Percentiles rank a stretch among this genome's conserved stretches.
phyloP scores from a whole-genome alignment of 148 eudicot genomes.

The Cornus kousa region DNA sequence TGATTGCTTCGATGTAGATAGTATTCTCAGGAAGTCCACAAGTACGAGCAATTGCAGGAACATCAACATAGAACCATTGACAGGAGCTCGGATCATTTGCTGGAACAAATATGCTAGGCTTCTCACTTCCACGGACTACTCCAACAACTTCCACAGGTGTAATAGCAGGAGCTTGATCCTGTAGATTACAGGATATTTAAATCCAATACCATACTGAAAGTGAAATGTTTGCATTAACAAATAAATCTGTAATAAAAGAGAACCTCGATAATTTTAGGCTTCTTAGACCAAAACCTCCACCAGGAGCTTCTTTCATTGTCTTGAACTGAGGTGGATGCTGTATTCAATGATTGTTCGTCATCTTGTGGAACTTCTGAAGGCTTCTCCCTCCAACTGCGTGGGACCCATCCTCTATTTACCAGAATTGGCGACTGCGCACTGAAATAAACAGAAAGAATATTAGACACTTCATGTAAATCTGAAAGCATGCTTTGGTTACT shows the following conservation, averaged over 20 bases:
- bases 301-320: slow-evolving; percentile 39
- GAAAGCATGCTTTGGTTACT: not conserved
- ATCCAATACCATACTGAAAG: not conserved
- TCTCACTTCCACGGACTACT: slow-evolving; percentile 92
- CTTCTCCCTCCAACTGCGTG: slow-evolving; percentile 92
- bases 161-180: slow-evolving; percentile 54
- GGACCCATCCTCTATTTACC: slow-evolving; percentile 99
- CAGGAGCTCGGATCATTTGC: slow-evolving; percentile 69
- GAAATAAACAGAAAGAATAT: slow-evolving; percentile 16
- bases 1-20: slow-evolving; percentile 68
- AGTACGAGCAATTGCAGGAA: slow-evolving; percentile 69
- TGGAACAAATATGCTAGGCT: slow-evolving; percentile 93
- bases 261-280: slow-evolving; percentile 47
- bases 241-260: slow-evolving; percentile 8
- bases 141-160: slow-evolving; percentile 65
- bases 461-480: not conserved
- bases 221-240: not conserved
- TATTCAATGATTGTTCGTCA: slow-evolving; percentile 24
- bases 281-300: slow-evolving; percentile 82
- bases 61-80: slow-evolving; percentile 97
- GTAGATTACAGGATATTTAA: slow-evolving; percentile 8
- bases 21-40: slow-evolving; percentile 71
- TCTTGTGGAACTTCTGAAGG: slow-evolving; percentile 33
- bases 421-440: slow-evolving; percentile 81
- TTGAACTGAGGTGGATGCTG: slow-evolving; percentile 24